Evolutionary conservation across 768 basidiomycete genomes (phyloP), one percentile per base, ranked within the genome.

Genomic region (Amanita exitialis): DNA sequence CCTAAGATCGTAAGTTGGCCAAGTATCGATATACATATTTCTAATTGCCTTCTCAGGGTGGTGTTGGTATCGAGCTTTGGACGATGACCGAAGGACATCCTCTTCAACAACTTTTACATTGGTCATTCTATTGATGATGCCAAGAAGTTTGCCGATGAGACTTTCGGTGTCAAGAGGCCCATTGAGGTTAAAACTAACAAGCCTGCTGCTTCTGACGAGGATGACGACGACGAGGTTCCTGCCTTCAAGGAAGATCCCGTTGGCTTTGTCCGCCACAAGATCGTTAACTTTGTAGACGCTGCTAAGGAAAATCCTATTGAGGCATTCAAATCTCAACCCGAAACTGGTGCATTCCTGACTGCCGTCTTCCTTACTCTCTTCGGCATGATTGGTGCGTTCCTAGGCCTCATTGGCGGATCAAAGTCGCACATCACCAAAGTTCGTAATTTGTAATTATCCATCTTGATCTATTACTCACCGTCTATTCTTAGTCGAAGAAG

Each of bases 1-100:
- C 74, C 79, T 60, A 89, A 90, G 68, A 95, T 99, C 63, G 87
- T 88, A 56, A 54, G 84, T 69, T 34, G 1, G 25, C 6, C 4
- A 1, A n/a, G 9, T 23, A 16, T n/a, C 7, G 2, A 44, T 8
- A 12, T 13, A 44, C 3, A 13, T 18, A 12, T 57, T 47, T 46
- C 47, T 58, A 3, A 59, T 44, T 34, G 13, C 8, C 13, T 18
- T 8, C 45, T 20, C 53, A 88, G 86, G 89, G 90, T 58, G 93
- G 92, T 70, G 80, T 96, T 55, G 94, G 94, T 62, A 94, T 98
- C 58, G 96, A 99, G 69, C 82, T 98, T 59, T 99, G 96, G 96
- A 95, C 95, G 42, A 99, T 98, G 96, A 95, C 94, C 38, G 89
- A 89, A 68, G n/a, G 85, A 90, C 63, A 93, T 93, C 59, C 76